Evolutionary conservation across 2,329 filamentous ascomycete species (phyloP).

Genomic region (Bipolaris victoriae): DNA sequence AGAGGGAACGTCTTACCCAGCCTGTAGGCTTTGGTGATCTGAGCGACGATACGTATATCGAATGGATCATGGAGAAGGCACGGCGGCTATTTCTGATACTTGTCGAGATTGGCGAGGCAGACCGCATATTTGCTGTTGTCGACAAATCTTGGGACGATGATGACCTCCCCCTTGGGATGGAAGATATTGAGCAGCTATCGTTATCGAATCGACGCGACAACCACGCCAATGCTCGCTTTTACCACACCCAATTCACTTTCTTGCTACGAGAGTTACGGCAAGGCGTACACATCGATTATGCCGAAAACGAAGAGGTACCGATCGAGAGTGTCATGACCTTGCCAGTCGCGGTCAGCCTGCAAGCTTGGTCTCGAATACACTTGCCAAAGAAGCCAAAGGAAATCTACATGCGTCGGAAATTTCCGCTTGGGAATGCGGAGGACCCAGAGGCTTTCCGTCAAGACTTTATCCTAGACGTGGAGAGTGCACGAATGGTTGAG

Average conservation of each 20-base stretch:
- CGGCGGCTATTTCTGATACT: slow-evolving; percentile 74
- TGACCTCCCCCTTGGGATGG: slow-evolving; percentile 71
- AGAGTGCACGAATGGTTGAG: slow-evolving; percentile 63
- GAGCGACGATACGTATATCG: slow-evolving; percentile 77
- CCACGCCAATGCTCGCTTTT: slow-evolving; percentile 71
- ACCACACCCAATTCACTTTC: slow-evolving; percentile 72
- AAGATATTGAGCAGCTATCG: slow-evolving; percentile 68
- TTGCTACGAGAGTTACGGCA: slow-evolving; percentile 68
- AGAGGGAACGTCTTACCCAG: slow-evolving; percentile 66
- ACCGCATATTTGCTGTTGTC: slow-evolving; percentile 76
- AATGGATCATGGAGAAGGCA: slow-evolving; percentile 75
- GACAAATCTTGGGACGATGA: slow-evolving; percentile 79
- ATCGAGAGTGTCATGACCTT: slow-evolving; percentile 69
- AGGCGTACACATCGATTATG: slow-evolving; percentile 68
- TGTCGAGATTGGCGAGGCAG: slow-evolving; percentile 70
- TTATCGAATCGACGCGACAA: slow-evolving; percentile 66
- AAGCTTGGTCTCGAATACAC: slow-evolving; percentile 65
- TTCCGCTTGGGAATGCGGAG: slow-evolving; percentile 56
- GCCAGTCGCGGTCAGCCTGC: slow-evolving; percentile 54
- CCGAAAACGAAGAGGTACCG: slow-evolving; percentile 71
- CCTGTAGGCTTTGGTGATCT: slow-evolving; percentile 71
- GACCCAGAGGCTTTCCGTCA: slow-evolving; percentile 38
- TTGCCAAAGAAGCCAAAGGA: slow-evolving; percentile 66
- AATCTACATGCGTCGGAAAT: slow-evolving; percentile 63
- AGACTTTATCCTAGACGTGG: slow-evolving; percentile 67